phyloP scores from a whole-genome alignment of 2,329 filamentous ascomycete genomes.

The Xylaria polymorpha region DNA sequence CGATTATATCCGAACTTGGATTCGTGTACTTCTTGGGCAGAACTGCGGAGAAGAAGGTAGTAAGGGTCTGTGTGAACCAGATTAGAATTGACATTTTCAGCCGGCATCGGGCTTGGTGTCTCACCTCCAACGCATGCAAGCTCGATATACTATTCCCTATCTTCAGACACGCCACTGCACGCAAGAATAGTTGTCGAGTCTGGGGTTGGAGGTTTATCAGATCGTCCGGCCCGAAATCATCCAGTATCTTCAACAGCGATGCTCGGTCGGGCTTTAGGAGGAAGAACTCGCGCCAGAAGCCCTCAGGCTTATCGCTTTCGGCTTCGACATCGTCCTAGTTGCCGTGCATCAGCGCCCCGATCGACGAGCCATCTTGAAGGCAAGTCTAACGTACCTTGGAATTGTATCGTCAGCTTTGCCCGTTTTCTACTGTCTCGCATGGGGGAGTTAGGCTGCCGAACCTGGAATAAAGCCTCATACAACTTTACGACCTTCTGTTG shows the following conservation, averaged over 20 bases:
- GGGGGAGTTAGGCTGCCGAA: slow-evolving; percentile 52
- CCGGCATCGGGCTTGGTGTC: slow-evolving; percentile 43
- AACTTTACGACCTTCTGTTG: slow-evolving; percentile 93
- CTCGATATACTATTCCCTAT: slow-evolving; percentile 70
- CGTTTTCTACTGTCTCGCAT: slow-evolving; percentile 34
- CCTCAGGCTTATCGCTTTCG: slow-evolving; percentile 78
- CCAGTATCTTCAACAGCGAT: slow-evolving; percentile 75
- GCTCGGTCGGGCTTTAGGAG: slow-evolving; percentile 82
- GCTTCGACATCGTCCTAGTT: slow-evolving; percentile 67
- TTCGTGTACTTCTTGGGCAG: slow-evolving; percentile 93
- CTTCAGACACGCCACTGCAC: slow-evolving; percentile 77
- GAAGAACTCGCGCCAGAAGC: slow-evolving; percentile 98
- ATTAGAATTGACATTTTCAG: slow-evolving; percentile 48
- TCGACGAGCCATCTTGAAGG: slow-evolving; percentile 13
- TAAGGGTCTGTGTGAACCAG: slow-evolving; percentile 77
- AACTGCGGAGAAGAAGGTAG: slow-evolving; percentile 84
- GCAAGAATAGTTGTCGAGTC: slow-evolving; percentile 81
- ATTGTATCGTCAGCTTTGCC: slow-evolving; percentile 45
- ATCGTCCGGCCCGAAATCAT: slow-evolving; percentile 77
- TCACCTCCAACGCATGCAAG: slow-evolving; percentile 87
- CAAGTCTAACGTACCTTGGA: slow-evolving; percentile 46
- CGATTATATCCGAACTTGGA: slow-evolving; percentile 93
- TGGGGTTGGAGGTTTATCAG: slow-evolving; percentile 81
- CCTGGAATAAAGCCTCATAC: slow-evolving; percentile 86
- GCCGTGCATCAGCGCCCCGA: slow-evolving; percentile 41